Conservation (phyloP, 129 eudicot species). For the Calendula officinalis region DNA sequence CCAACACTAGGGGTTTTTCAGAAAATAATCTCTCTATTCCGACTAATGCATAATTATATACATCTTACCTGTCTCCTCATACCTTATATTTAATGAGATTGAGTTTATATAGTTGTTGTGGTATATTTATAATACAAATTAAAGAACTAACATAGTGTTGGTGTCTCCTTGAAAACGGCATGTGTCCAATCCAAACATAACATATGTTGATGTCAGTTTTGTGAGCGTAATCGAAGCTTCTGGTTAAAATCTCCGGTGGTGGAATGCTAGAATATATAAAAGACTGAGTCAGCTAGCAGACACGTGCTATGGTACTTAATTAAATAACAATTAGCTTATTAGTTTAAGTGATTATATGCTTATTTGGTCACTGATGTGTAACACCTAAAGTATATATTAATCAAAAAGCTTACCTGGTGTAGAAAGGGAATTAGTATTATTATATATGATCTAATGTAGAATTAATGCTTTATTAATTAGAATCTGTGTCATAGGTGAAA, state of each 20-base stretch:
- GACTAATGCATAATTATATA: too few relatives aligned
- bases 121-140: slow-evolving; percentile 31
- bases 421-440: slow-evolving; percentile 31
- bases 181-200: slow-evolving; percentile 35
- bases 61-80: too few relatives aligned
- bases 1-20: too few relatives aligned
- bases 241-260: slow-evolving; percentile 44
- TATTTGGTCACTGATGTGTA: slow-evolving; percentile 38
- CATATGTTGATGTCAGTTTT: slow-evolving; percentile 40
- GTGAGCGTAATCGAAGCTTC: slow-evolving; percentile 42
- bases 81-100: too few relatives aligned
- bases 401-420: slow-evolving; percentile 32
- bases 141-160: slow-evolving; percentile 31
- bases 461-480: slow-evolving; percentile 20
- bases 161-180: slow-evolving; percentile 47
- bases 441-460: slow-evolving; percentile 4
- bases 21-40: too few relatives aligned
- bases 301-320: slow-evolving; percentile 48
- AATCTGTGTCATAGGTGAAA: slow-evolving; percentile 33
- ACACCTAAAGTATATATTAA: slow-evolving; percentile 32
- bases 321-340: slow-evolving; percentile 31
- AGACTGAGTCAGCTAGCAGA: slow-evolving; percentile 43
- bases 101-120: too few relatives aligned
- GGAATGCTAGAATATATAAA: slow-evolving; percentile 34
- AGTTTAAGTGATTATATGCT: slow-evolving; percentile 32